Evolutionary conservation across 2,329 filamentous ascomycete genomes (phyloP), one percentile per base, ranked within the genome.

Genomic region (Leptographium procerum): DNA sequence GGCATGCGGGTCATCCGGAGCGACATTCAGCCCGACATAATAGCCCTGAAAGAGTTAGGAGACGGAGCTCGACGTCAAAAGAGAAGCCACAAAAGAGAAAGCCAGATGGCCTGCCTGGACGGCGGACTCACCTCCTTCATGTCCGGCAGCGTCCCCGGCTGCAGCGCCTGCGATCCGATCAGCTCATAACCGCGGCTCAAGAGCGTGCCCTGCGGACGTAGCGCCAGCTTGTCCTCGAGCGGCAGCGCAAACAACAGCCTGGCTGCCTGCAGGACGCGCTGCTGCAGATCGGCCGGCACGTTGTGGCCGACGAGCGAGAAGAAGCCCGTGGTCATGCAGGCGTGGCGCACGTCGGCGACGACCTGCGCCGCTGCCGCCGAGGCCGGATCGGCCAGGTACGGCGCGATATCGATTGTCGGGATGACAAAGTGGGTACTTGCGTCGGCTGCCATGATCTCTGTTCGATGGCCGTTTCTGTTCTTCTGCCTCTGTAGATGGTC

Each of bases 111-210:
- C n/a, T n/a, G 3, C 29, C 13, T 5, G 14, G 36, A 43, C 13
- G 5, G 14, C 22, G 26, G 14, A 26, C 26, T 22, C 14, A 53
- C 56, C 52, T 55, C 47, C 24, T 45, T 80, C 33, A 77, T 69
- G 60, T 78, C 77, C 5, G 76, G 76, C 31, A 71, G 68, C 5
- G 70, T 69, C 16, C 69, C 72, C 14, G 71, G 68, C 62, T 79
- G 75, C 11, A 77, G 66, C 2, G 71, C 73, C 61, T 80, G 76
- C 2, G 71, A 72, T 7, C 72, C 69, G 2, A 79, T 66, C 50
- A 75, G 68, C 62, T 81, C 78, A 62, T 80, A 81, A 24, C 78
- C 78, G 53, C 78, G 70, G 62, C 78, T 74, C 43, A 65, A 52
- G 19, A 60, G 36, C 9, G 48, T 14, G 14, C 60, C 58, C 2